These are phyloP conservation scores for Tetragonia tetragonoides DNA, from an alignment of 148 eudicot species.

Conservation along the genomic window DNA sequence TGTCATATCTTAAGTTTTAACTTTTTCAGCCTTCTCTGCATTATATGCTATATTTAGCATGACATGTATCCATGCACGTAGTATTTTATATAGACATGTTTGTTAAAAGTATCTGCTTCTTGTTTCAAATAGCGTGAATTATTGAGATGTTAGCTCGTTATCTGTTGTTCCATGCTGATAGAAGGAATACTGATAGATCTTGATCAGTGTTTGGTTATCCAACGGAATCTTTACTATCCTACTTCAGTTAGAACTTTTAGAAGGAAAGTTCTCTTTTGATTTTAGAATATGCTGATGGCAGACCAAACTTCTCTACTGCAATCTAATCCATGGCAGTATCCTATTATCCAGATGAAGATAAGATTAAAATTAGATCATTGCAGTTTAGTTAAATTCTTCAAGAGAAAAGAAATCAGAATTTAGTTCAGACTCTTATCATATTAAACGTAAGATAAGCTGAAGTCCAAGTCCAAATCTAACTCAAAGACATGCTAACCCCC, in stretches of 20 bases:
- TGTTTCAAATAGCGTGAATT: not conserved
- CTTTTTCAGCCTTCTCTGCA: not conserved
- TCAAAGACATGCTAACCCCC: no score
- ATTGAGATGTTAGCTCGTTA: not conserved
- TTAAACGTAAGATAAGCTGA: no score
- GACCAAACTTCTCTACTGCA: no score
- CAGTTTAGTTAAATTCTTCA: no score
- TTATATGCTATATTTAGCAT: not conserved
- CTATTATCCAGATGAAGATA: no score
- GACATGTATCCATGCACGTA: not conserved
- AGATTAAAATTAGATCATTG: no score
- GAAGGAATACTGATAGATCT: not conserved
- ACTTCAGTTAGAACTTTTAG: not conserved
- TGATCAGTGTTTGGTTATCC: not conserved
- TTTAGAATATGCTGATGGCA: no score
- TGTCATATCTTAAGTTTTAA: not conserved
- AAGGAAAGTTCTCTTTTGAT: no score
- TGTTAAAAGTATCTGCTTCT: conserved; percentile 4
- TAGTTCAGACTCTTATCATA: no score
- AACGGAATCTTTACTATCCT: not conserved
- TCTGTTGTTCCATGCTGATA: not conserved
- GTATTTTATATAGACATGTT: not conserved
- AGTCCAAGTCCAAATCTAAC: no score
- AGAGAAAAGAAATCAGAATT: no score
- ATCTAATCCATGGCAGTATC: no score